These are phyloP conservation scores for Eucalyptus erythrocorys DNA, from an alignment of 345 rosid genomes.

Conservation along the genomic window DNA sequence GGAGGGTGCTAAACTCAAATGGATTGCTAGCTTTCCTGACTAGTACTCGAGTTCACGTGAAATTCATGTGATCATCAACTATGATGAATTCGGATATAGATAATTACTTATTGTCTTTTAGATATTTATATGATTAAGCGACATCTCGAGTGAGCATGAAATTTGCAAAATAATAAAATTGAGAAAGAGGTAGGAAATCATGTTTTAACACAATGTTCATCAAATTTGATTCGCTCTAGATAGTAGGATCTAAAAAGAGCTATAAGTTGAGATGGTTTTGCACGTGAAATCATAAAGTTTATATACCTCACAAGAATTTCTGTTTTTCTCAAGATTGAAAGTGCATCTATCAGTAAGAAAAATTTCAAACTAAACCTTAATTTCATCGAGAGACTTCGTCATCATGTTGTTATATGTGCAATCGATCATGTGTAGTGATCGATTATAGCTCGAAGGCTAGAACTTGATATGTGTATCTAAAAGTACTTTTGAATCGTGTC, in stretches of 20 bases:
- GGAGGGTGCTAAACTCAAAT: no score
- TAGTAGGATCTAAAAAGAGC: neutral
- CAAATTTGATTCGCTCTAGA: neutral
- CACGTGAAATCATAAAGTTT: neutral
- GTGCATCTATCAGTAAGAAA: neutral
- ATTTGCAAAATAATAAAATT: neutral
- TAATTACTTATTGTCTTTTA: neutral
- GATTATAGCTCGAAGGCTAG: neutral
- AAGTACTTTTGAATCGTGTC: neutral
- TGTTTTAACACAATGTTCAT: neutral
- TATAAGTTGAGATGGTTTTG: neutral
- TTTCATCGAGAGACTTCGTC: neutral
- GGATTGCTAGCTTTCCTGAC: rapidly evolving
- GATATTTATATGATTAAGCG: neutral
- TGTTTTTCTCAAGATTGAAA: neutral
- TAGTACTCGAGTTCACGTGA: neutral
- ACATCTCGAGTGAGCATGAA: rapidly evolving
- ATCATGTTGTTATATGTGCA: neutral
- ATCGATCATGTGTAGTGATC: neutral
- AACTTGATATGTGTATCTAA: neutral
- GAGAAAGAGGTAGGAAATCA: neutral
- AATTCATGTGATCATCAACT: rapidly evolving
- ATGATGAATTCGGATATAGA: rapidly evolving
- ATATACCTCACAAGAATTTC: rapidly evolving
- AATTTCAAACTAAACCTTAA: neutral